Conservation (phyloP, 768 basidiomycete genomes). For the Agaricus bisporus region DNA sequence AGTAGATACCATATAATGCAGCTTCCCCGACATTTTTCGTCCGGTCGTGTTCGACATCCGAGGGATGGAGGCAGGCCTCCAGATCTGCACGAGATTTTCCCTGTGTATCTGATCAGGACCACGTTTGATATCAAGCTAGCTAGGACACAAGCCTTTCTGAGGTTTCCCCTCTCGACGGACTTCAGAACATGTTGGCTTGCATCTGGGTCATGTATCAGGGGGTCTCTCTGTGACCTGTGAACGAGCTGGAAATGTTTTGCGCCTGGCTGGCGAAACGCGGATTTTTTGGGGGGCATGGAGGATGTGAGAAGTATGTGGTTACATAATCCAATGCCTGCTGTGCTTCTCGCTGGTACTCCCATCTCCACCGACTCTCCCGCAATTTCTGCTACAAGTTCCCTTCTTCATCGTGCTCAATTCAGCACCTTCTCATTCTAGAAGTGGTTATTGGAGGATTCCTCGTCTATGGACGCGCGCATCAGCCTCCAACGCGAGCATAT, state of each 20-base stretch:
- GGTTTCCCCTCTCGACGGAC: constrained; percentile 66
- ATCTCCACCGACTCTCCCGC: constrained; percentile 19
- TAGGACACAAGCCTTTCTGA: constrained; percentile 45
- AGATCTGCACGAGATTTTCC: constrained; percentile 81
- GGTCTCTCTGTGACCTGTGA: constrained; percentile 93
- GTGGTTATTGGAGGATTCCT: constrained; percentile 20
- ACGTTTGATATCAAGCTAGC: constrained; percentile 10
- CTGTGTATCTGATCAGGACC: constrained; percentile 27
- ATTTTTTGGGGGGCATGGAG: constrained; percentile 65
- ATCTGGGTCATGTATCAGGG: constrained; percentile 89
- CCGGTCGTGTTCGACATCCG: constrained; percentile 36
- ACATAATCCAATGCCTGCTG: constrained; percentile 29
- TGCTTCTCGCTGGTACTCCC: constrained; percentile 21
- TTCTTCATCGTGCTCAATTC: background rate
- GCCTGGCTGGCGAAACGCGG: constrained; percentile 85
- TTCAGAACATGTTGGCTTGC: constrained; percentile 88
- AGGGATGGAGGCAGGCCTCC: constrained; percentile 48
- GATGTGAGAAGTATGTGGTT: constrained; percentile 22
- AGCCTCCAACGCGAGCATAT: constrained; percentile 71
- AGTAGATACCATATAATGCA: constrained; percentile 83
- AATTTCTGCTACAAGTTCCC: constrained; percentile 12
- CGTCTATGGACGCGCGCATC: constrained; percentile 42
- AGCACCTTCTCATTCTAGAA: background rate
- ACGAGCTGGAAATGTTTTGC: constrained; percentile 95
- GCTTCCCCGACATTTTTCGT: constrained; percentile 79